Conservation (phyloP, 2,329 filamentous ascomycete species). For the Zarea fungicola region DNA sequence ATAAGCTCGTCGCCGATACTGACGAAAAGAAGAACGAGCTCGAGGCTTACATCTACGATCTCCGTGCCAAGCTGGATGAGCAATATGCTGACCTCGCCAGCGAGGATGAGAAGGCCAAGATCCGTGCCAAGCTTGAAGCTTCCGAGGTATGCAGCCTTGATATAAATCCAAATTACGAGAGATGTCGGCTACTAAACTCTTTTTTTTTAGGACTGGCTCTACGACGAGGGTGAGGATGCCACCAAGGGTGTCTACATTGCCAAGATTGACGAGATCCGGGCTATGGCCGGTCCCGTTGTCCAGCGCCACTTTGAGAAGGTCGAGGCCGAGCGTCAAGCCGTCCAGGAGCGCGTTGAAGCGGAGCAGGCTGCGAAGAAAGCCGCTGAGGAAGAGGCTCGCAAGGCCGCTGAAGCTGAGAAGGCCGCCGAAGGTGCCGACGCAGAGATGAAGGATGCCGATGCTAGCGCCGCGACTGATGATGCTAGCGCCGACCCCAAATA, state of each 20-base stretch:
- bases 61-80: slow-evolving; percentile 91
- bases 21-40: slow-evolving; percentile 99
- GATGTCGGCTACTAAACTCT: not conserved
- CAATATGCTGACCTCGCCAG: slow-evolving; percentile 82
- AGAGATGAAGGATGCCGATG: slow-evolving; percentile 60
- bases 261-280: slow-evolving; percentile 94
- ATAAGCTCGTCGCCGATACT: slow-evolving; percentile 96
- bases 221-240: slow-evolving; percentile 92
- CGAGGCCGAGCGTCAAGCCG: slow-evolving; percentile 75
- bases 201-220: slow-evolving; percentile 79
- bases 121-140: slow-evolving; percentile 75
- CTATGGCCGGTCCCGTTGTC: slow-evolving; percentile 82
- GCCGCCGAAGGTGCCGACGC: slow-evolving; percentile 48
- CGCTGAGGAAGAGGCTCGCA: slow-evolving; percentile 50
- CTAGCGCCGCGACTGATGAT: slow-evolving; percentile 40
- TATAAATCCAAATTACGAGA: not conserved
- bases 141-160: slow-evolving; percentile 65
- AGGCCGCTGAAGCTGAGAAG: slow-evolving; percentile 49
- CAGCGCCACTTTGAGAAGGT: slow-evolving; percentile 95
- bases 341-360: slow-evolving; percentile 71
- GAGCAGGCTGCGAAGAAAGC: slow-evolving; percentile 72
- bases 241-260: slow-evolving; percentile 89
- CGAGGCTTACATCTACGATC: slow-evolving; percentile 94
- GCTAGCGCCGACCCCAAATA: slow-evolving; percentile 32
- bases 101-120: slow-evolving; percentile 86